Evolutionary conservation across 305 asterid genomes (phyloP), one percentile per base, ranked within the genome.

Genomic region (Caryopteris hybrid): DNA sequence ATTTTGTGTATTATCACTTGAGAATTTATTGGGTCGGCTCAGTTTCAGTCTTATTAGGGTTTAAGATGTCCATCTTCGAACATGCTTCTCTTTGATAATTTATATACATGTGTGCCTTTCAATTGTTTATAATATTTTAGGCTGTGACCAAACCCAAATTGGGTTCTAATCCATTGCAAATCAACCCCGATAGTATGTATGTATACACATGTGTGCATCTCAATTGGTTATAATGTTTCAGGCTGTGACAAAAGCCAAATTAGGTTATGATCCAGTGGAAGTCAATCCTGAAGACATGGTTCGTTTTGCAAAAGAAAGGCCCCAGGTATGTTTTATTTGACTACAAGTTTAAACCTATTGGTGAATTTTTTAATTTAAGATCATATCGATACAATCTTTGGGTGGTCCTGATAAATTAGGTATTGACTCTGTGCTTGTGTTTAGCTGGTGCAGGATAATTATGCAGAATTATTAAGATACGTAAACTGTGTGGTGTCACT

Each of bases 281-380:
- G 99, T 94, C 73, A 91, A 94, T 79, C 98, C 99, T 27, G 99
- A 94, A 90, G 99, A 94, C 70, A 94, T 94, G 99, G 99, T 94
- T 85, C 97, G 87, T 53, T 94, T 86, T 83, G 99, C 99, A 20
- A 89, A 51, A 88, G 98, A 94, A 85, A 85, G 69, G 69, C 99
- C 99, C 33, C 99, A 91, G 96, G 99, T 94, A 84, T 64, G 79
- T 50, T 68, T 52, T 57, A 47, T 66, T 50, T 64, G 56, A 62
- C 66, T 48, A 41, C 56, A 58, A 31, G 22, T 31, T 34, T 69
- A 42, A 23, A 48, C 51, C 27, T 27, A 39, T 20, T 51, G 69
- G 20, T 66, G 69, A 66, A 67, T 68, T 58, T 59, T 27, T 13
- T 41, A 41, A 66, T 63, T 50, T 23, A 59, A 56, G n/a, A 41